These are phyloP conservation scores for Curvularia verruculosa DNA, from an alignment of 2,329 filamentous ascomycete genomes.

Conservation along the genomic window DNA sequence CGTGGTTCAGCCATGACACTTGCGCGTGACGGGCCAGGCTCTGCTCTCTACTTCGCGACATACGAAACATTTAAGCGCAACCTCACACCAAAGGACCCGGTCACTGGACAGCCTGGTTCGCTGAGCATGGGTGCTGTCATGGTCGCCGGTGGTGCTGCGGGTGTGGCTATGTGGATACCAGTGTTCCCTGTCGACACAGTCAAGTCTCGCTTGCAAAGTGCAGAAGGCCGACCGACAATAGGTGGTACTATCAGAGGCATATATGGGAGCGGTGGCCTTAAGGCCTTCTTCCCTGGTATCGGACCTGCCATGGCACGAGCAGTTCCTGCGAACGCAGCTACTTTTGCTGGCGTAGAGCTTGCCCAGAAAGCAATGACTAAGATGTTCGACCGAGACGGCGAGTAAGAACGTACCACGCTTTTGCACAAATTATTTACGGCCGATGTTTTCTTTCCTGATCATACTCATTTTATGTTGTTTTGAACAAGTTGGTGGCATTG, in stretches of 20 bases:
- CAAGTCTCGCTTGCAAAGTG: conserved; percentile 91
- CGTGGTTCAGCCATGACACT: conserved; percentile 89
- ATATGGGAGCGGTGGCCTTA: conserved; percentile 81
- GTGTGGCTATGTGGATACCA: conserved; percentile 98
- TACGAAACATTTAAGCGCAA: conserved; percentile 94
- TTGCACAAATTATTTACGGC: not conserved
- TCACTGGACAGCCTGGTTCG: conserved; percentile 73
- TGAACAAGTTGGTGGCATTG: conserved; percentile 27
- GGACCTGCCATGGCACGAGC: conserved; percentile 90
- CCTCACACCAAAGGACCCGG: conserved; percentile 80
- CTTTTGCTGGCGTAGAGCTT: conserved; percentile 85
- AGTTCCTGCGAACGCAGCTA: conserved; percentile 94
- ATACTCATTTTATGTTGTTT: conserved; percentile 15
- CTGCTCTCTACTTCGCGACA: conserved; percentile 93
- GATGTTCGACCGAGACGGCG: conserved; percentile 61
- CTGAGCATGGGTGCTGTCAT: conserved; percentile 83
- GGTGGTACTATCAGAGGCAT: conserved; percentile 79
- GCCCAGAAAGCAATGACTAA: conserved; percentile 84
- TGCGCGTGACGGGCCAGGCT: conserved; percentile 90
- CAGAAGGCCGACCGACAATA: conserved; percentile 82
- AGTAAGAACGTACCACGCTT: conserved; percentile 22
- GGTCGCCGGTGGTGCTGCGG: conserved; percentile 84
- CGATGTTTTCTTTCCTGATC: conserved; percentile 13
- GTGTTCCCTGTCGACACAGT: conserved; percentile 98
- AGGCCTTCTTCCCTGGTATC: conserved; percentile 96